Evolutionary conservation across 2,329 filamentous ascomycete species (phyloP).

Genomic region (Parascedosporium putredinis): DNA sequence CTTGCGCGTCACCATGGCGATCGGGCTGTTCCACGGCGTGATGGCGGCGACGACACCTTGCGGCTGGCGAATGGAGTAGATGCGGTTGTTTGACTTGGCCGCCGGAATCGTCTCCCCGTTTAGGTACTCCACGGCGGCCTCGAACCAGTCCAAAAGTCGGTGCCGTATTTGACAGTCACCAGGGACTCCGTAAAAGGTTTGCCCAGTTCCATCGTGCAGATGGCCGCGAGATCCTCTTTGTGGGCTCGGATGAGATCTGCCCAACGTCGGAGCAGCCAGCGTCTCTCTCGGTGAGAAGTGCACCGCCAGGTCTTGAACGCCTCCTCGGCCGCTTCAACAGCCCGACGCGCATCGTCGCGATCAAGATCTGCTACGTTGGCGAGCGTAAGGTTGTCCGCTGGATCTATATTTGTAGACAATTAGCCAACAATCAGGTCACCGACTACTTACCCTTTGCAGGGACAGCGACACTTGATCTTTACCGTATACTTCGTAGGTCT

Average conservation of each 20-base stretch:
- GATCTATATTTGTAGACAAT: too few species aligned
- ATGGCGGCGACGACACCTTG: conserved; percentile 24
- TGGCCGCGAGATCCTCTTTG: conserved; percentile 26
- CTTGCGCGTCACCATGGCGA: conserved; percentile 38
- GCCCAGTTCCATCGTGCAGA: conserved; percentile 40
- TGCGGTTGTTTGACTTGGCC: conserved; percentile 49
- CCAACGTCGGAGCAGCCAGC: conserved; percentile 22
- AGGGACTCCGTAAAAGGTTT: conserved; percentile 44
- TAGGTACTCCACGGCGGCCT: conserved; percentile 35
- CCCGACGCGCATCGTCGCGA: background rate
- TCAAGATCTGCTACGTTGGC: too few species aligned
- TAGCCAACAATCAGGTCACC: too few species aligned
- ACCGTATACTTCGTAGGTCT: too few species aligned
- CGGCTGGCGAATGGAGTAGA: conserved; percentile 52
- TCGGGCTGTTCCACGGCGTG: conserved; percentile 48
- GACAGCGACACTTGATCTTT: too few species aligned
- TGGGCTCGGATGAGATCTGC: conserved; percentile 23
- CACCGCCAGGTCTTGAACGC: background rate
- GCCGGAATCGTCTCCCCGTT: conserved; percentile 51
- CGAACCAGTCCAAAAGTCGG: conserved; percentile 47
- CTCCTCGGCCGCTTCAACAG: background rate
- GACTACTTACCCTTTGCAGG: too few species aligned
- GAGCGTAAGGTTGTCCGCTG: too few species aligned
- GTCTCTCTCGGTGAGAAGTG: background rate
- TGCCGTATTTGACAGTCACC: conserved; percentile 45